Evolutionary conservation across 2,329 filamentous ascomycete genomes (phyloP), one percentile per base, ranked within the genome.

Genomic region (Penicillium polonicum): DNA sequence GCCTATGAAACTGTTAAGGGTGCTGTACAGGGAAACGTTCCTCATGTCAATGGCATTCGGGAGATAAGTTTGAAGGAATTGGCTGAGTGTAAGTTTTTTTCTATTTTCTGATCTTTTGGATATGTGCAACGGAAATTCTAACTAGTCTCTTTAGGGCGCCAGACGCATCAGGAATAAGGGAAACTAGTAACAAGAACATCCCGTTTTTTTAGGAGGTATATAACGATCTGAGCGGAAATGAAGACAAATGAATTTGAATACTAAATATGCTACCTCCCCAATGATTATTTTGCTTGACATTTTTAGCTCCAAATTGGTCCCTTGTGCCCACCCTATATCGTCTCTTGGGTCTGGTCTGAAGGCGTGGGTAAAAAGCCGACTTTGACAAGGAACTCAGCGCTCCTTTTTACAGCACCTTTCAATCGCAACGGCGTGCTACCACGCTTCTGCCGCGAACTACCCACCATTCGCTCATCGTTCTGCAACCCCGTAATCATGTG

Each of bases 1-100:
- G 82, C 84, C 2, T 80, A 87, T 10, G 89, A 95, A 72, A 78
- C 93, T 36, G 89, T 89, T 0, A 90, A 92, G 78, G 90, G 90
- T 5, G 80, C 87, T 0, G 77, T 91, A 2, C 91, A 86, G 1
- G 91, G 91, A 7, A 84, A 88, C 71, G 79, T 86, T 1, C 87
- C 91, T 1, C 77, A 79, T 9, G 84, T 92, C 43, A 94, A 92
- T 72, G 90, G 87, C 72, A 72, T 96, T 69, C 83, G 91, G 58
- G 88, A 95, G 73, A 78, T 96, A 51, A 84, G 78, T 23, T 82
- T 88, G 77, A 70, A 77, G 21, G 90, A 93, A 73, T 75, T 91
- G 51, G 74, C 81, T 67, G 80, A 85, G 61, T 91, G 87, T 74
- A 57, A 67, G 72, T 46, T 57, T 42, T 17, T 25, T 31, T 25